Conservation (phyloP, 192 early-diverging fungal genomes). For the Haplosporangium gracile region DNA sequence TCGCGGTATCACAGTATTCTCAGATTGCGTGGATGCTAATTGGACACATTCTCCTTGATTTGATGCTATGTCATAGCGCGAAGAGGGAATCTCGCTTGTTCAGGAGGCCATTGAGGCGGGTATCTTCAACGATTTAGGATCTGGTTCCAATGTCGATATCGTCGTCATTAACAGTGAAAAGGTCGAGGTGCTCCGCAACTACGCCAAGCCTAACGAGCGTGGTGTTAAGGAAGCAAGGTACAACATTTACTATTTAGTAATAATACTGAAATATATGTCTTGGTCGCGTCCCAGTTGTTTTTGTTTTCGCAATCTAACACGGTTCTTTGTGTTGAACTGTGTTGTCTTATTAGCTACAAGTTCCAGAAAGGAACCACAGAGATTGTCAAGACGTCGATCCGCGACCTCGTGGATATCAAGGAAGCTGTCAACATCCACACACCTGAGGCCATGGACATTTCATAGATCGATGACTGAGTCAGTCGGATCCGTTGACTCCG, state of each 20-base stretch:
- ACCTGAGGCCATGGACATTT: slow-evolving; percentile 72
- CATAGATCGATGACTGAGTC: slow-evolving; percentile 8
- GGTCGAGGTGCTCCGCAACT: slow-evolving; percentile 89
- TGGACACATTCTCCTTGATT: not conserved
- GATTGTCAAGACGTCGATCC: slow-evolving; percentile 67
- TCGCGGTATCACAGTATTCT: too few species aligned
- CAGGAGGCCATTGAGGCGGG: slow-evolving; percentile 96
- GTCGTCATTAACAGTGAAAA: slow-evolving; percentile 90
- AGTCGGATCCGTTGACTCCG: not conserved
- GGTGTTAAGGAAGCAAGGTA: slow-evolving; percentile 89
- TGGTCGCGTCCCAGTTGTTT: not conserved
- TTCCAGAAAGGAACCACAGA: slow-evolving; percentile 66
- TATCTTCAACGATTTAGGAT: slow-evolving; percentile 99
- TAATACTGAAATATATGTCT: not conserved
- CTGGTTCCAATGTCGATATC: slow-evolving; percentile 96
- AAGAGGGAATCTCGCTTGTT: slow-evolving; percentile 92
- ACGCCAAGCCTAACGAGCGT: slow-evolving; percentile 90
- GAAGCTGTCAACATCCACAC: slow-evolving; percentile 60
- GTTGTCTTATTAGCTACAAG: slow-evolving; percentile 71
- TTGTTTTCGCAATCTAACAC: not conserved
- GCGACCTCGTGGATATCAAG: slow-evolving; percentile 70
- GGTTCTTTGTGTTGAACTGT: not conserved
- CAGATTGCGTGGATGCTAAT: not conserved
- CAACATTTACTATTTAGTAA: slow-evolving; percentile 53
- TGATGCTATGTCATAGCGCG: slow-evolving; percentile 65